Conservation (phyloP, 805 yeast species). For the Ogataea corticis region DNA sequence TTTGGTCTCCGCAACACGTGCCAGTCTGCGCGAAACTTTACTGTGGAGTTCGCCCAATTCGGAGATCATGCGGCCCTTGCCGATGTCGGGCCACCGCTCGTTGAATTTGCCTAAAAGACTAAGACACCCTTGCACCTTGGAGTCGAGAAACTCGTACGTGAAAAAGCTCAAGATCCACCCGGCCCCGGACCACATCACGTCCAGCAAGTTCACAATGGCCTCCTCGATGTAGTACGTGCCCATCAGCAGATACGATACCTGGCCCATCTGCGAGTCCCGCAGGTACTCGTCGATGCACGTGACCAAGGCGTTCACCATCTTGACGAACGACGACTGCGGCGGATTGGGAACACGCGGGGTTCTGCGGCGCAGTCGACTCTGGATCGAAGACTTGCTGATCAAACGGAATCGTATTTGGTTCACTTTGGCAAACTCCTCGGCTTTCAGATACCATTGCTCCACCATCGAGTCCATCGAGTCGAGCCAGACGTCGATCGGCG, state of each 20-base stretch:
- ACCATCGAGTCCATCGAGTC: conserved; percentile 14
- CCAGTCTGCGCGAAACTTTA: conserved; percentile 7
- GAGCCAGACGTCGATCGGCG: conserved; percentile 12
- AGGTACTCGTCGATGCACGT: conserved; percentile 17
- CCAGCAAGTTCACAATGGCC: conserved; percentile 13
- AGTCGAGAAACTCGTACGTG: conserved; percentile 11
- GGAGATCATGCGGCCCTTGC: conserved; percentile 9
- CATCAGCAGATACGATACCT: conserved; percentile 16
- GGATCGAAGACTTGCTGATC: conserved; percentile 16
- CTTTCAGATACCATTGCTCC: conserved; percentile 16
- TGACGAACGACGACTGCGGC: conserved; percentile 11
- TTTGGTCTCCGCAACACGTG: not conserved
- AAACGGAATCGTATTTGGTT: conserved; percentile 17
- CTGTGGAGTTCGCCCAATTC: conserved; percentile 7
- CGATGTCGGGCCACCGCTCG: conserved; percentile 19
- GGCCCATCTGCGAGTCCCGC: conserved; percentile 14
- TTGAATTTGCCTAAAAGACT: conserved; percentile 10
- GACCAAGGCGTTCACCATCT: conserved; percentile 11
- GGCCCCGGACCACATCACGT: conserved; percentile 17
- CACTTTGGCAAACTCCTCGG: conserved; percentile 20
- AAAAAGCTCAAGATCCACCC: conserved; percentile 16
- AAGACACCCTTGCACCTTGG: conserved; percentile 13
- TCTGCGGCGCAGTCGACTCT: conserved; percentile 15
- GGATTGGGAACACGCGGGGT: conserved; percentile 18
- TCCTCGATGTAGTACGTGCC: conserved; percentile 18